Evolutionary conservation across 371 early-diverging fungal genomes (phyloP).

Genomic region (Lichtheimia ramosa): DNA sequence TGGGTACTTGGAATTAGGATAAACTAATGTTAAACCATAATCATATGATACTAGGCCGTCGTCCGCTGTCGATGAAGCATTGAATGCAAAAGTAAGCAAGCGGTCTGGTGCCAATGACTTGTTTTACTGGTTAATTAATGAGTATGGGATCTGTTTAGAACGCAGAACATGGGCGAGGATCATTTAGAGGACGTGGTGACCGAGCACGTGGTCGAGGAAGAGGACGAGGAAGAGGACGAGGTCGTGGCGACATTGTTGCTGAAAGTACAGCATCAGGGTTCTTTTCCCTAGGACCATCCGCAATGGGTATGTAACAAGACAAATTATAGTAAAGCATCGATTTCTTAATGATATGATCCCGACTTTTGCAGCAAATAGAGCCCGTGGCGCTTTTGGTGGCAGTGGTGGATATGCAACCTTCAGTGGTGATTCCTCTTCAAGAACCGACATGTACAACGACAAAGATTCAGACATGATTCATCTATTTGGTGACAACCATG

Average conservation of each 20-base stretch:
- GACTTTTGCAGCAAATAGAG: conserved; percentile 7
- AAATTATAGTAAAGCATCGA: not conserved
- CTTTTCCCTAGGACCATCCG: conserved; percentile 69
- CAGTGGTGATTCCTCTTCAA: conserved; percentile 28
- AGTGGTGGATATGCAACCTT: conserved; percentile 36
- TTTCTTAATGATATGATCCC: not conserved
- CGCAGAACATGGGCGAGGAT: conserved; percentile 35
- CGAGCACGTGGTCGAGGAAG: conserved; percentile 41
- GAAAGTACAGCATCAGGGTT: conserved; percentile 63
- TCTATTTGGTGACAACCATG: conserved; percentile 20
- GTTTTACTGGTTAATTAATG: conserved; percentile 6
- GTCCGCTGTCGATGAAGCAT: conserved; percentile 41
- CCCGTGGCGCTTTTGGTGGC: conserved; percentile 12
- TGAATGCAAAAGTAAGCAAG: conserved; percentile 12
- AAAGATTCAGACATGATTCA: conserved; percentile 33
- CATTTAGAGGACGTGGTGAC: conserved; percentile 38
- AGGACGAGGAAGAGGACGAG: conserved; percentile 39
- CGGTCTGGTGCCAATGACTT: not conserved
- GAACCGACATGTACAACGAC: conserved; percentile 24
- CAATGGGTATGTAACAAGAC: conserved; percentile 20
- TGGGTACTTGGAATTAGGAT: not conserved
- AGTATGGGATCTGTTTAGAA: conserved; percentile 17
- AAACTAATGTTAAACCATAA: conserved; percentile 12
- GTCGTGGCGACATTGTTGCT: conserved; percentile 29
- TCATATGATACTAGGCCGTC: conserved; percentile 22